Evolutionary conservation across 1,139 yeast species (phyloP).

Genomic region (Petasospora rhodanensis): DNA sequence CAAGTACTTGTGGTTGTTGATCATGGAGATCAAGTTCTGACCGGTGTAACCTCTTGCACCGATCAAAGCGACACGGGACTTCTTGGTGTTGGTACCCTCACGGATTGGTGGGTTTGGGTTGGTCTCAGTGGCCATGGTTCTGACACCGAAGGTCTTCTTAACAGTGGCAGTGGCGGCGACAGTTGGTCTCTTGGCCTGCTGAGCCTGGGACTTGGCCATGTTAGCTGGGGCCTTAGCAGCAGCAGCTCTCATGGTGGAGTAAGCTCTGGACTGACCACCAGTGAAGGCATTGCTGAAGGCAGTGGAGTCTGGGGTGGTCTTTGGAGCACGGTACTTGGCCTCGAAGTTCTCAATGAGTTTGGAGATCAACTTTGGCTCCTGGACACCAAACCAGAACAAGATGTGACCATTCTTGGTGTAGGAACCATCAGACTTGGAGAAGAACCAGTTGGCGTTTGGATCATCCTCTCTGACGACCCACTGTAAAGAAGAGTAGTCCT

Average conservation of each 20-base stretch:
- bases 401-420: constrained; percentile 85
- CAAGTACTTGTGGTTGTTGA: constrained; percentile 80
- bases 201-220: constrained; percentile 1
- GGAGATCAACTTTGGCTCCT: constrained; percentile 58
- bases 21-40: constrained; percentile 81
- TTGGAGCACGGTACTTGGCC: constrained; percentile 25
- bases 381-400: constrained; percentile 91
- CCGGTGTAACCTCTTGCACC: constrained; percentile 99
- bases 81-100: constrained; percentile 55
- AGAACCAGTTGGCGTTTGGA: constrained; percentile 88
- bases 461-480: constrained; percentile 93
- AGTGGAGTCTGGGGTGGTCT: constrained; percentile 31
- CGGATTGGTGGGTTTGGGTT: constrained; percentile 73
- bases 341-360: constrained; percentile 64
- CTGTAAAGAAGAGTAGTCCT: constrained; percentile 67
- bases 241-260: constrained; percentile 26
- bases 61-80: constrained; percentile 77
- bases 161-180: constrained; percentile 7
- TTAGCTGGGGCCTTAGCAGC: constrained; percentile 3
- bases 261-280: constrained; percentile 34
- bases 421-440: constrained; percentile 90
- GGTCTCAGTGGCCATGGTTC: constrained; percentile 35
- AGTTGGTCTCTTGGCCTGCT: constrained; percentile 16
- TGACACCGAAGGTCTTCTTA: constrained; percentile 25
- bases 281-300: constrained; percentile 40